Evolutionary conservation across 2,329 filamentous ascomycete genomes (phyloP), one percentile per base, ranked within the genome.

Genomic region (Pezicula neosporulosa): DNA sequence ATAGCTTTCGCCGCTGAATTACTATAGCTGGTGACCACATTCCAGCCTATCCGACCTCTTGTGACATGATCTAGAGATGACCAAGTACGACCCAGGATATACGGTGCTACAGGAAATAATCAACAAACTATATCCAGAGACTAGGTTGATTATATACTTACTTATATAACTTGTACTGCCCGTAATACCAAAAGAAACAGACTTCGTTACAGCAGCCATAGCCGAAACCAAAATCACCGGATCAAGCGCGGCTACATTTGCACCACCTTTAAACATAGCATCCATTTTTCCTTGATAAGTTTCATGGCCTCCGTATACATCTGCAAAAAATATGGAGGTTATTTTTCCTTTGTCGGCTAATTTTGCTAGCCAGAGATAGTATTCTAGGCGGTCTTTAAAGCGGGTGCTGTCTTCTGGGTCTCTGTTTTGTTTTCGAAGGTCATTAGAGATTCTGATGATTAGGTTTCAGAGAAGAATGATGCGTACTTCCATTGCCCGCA

Each of bases 161-260:
- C 44, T 48, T 18, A 56, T 45, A 54, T 87, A 87, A 0, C 81
- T 85, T 1, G 84, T 86, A 2, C 80, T 78, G 0, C 82, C 77
- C 0, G 85, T 87, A 0, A 87, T 81, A 1, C 83, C 83, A 53
- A 87, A 87, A 0, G 77, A 80, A 10, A 87, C 75, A 49, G 73
- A 84, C 55, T 79, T 76, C 0, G 85, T 87, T 0, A 73, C 83
- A 0, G 84, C 83, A 1, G 84, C 84, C 83, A 87, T 86, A 2
- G 83, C 82, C 3, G 82, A 76, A 0, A 87, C 72, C 1, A 82
- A 73, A 1, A 77, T 74, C 2, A 86, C 61, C 0, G 84, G 83
- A 61, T 87, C 84, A 9, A 54, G 53, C 83, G 85, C 8, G 85
- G 80, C 0, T 83, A 84, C 77, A 80, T 86, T 63, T 87, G 85